Evolutionary conservation across 2,329 filamentous ascomycete species (phyloP).

Genomic region (Cercospora zeae-maydis): DNA sequence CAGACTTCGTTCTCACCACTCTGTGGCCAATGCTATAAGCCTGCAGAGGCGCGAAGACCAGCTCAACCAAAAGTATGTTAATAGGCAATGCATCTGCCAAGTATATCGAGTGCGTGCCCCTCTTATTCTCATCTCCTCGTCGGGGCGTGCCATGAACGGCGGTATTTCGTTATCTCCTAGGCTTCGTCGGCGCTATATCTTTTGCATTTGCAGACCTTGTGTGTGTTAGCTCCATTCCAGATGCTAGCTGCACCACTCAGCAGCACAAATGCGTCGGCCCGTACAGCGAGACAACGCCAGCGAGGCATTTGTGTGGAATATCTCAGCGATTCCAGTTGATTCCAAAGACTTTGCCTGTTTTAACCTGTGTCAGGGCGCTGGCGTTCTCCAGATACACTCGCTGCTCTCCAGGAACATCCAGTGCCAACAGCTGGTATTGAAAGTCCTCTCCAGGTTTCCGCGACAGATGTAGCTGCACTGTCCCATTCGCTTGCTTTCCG

Average conservation of each 20-base stretch:
- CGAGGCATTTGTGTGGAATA: neutral
- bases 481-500: slow-evolving; percentile 69
- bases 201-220: neutral
- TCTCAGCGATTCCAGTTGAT: slow-evolving; percentile 52
- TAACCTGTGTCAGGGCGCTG: slow-evolving; percentile 44
- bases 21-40: no score
- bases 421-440: slow-evolving; percentile 72
- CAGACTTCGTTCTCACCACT: no score
- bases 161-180: neutral
- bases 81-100: neutral
- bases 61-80: neutral
- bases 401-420: slow-evolving; percentile 69
- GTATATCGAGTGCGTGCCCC: neutral
- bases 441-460: slow-evolving; percentile 62
- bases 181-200: no score
- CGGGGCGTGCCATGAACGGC: neutral
- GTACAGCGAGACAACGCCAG: neutral
- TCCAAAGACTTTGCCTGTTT: slow-evolving; percentile 55
- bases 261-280: neutral
- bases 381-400: slow-evolving; percentile 65
- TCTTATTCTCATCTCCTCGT: neutral
- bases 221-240: neutral
- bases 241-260: neutral
- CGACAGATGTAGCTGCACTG: slow-evolving; percentile 74
- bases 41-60: no score